These are phyloP conservation scores for Aegle marmelos DNA, from an alignment of 345 rosid genomes.

Conservation along the genomic window DNA sequence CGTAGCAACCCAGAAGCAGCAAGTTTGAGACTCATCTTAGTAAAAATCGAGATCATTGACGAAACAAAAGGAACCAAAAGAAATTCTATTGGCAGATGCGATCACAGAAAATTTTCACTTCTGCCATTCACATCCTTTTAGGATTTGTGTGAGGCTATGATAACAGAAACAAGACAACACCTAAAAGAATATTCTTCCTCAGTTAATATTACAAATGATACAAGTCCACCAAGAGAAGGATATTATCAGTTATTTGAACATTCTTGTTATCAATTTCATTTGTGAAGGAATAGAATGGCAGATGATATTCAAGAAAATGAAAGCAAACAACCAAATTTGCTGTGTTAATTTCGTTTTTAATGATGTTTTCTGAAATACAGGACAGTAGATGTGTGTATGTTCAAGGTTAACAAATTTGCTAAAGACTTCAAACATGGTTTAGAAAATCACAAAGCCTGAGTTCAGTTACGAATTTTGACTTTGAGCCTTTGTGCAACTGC, in stretches of 20 bases:
- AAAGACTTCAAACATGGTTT: background rate
- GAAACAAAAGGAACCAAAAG: background rate
- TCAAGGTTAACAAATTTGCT: background rate
- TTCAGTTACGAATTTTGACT: background rate
- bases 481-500: background rate
- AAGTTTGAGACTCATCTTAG: background rate
- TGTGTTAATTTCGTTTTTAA: too few species aligned
- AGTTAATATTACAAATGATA: too few species aligned
- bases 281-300: background rate
- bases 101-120: background rate
- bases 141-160: too few species aligned
- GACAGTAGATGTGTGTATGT: background rate
- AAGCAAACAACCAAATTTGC: background rate
- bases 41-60: background rate
- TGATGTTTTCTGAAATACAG: background rate
- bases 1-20: background rate
- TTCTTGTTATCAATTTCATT: too few species aligned
- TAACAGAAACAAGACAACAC: too few species aligned
- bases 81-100: background rate
- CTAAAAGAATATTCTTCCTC: too few species aligned
- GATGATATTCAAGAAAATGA: background rate
- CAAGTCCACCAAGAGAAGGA: too few species aligned
- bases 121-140: background rate
- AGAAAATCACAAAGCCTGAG: background rate
- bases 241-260: too few species aligned